phyloP scores from a whole-genome alignment of 2,329 filamentous ascomycete species.

The Botryosphaeria dothidea region DNA sequence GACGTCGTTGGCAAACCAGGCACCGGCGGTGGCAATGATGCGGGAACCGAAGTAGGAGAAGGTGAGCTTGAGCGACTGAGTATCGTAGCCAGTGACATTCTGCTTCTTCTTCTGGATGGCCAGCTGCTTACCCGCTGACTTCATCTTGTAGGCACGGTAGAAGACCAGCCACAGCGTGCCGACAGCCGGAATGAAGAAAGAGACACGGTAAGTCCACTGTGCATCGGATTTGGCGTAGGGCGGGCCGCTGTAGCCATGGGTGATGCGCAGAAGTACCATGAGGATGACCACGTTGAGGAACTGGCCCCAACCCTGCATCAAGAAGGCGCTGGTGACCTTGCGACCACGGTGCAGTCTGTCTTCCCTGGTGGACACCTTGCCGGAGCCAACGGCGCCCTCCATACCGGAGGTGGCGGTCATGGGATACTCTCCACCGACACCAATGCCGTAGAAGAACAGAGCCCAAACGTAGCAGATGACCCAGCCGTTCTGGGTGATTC shows the following conservation, averaged over 20 bases:
- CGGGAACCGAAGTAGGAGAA: slow-evolving; percentile 83
- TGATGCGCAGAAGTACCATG: slow-evolving; percentile 82
- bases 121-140: slow-evolving; percentile 80
- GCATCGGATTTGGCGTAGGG: slow-evolving; percentile 77
- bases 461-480: slow-evolving; percentile 96
- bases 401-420: slow-evolving; percentile 96
- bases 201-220: slow-evolving; percentile 90
- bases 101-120: slow-evolving; percentile 79
- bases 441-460: slow-evolving; percentile 83
- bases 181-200: slow-evolving; percentile 85
- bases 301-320: slow-evolving; percentile 99
- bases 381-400: slow-evolving; percentile 83
- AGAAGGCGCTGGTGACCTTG: slow-evolving; percentile 91
- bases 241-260: slow-evolving; percentile 76
- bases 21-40: slow-evolving; percentile 79
- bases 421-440: slow-evolving; percentile 84
- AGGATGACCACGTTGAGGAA: slow-evolving; percentile 90
- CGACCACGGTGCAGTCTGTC: slow-evolving; percentile 94
- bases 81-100: slow-evolving; percentile 89
- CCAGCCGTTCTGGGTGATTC: slow-evolving; percentile 84
- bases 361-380: slow-evolving; percentile 84
- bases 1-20: slow-evolving; percentile 96
- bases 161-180: slow-evolving; percentile 95
- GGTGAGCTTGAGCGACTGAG: slow-evolving; percentile 76
- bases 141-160: slow-evolving; percentile 96